phyloP scores from a whole-genome alignment of 2,329 filamentous ascomycete species.

The Triangularia setosa region DNA sequence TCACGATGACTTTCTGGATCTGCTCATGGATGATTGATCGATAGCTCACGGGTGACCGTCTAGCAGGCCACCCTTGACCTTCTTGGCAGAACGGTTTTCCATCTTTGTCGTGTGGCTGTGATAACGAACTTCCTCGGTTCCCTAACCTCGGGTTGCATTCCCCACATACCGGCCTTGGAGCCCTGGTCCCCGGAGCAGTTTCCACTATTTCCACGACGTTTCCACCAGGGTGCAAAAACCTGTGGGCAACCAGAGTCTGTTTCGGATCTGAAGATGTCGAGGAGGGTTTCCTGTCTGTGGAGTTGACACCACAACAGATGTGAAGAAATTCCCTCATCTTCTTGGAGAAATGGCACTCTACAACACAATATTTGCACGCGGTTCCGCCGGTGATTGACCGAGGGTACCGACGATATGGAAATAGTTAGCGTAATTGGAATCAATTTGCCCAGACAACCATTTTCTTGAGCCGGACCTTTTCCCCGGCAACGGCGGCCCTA shows the following conservation, averaged over 20 bases:
- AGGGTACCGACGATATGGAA: background rate
- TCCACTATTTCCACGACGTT: background rate
- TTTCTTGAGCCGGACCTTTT: background rate
- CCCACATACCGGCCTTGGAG: conserved; percentile 1
- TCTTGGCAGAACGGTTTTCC: conserved; percentile 9
- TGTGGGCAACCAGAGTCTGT: background rate
- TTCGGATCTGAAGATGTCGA: background rate
- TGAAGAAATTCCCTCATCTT: background rate
- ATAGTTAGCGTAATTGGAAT: background rate
- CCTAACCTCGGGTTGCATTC: conserved; percentile 8
- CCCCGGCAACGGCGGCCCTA: background rate
- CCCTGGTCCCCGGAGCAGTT: conserved; percentile 1
- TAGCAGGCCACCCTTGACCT: conserved; percentile 1
- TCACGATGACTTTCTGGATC: background rate
- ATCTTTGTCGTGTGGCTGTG: conserved; percentile 11
- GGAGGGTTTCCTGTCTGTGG: background rate
- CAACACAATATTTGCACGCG: background rate
- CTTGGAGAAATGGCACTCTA: background rate
- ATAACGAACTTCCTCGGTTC: conserved; percentile 1
- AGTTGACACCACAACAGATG: background rate
- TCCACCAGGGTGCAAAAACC: background rate
- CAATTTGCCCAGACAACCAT: background rate
- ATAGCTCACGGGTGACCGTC: background rate
- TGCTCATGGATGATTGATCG: background rate
- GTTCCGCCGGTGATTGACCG: background rate